Conservation (phyloP, 441 rosid genomes). For the Hura crepitans region DNA sequence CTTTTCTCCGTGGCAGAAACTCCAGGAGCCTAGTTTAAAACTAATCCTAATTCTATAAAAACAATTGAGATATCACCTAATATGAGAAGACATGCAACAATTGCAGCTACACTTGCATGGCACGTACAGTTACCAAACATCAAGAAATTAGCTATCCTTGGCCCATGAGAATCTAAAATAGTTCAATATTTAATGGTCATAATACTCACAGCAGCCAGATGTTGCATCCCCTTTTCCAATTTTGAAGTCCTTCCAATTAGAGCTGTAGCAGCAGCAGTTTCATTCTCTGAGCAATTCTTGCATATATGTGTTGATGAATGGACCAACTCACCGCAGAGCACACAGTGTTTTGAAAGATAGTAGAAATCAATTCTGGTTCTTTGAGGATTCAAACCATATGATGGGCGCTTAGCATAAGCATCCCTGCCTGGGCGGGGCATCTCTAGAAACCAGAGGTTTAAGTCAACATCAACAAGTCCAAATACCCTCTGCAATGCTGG, state of each 20-base stretch:
- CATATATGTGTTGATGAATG: constrained; percentile 63
- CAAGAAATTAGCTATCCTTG: constrained; percentile 4
- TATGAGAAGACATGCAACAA: not conserved
- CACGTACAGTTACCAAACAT: not conserved
- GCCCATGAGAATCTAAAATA: not conserved
- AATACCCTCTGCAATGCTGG: constrained; percentile 87
- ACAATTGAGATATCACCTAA: not conserved
- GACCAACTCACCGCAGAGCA: constrained; percentile 84
- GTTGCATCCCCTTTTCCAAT: constrained; percentile 85
- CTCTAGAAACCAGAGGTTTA: constrained; percentile 76
- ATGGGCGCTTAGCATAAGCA: constrained; percentile 50
- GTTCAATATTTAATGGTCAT: not conserved
- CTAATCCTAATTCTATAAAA: not conserved
- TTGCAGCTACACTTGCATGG: not conserved
- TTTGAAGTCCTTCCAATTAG: constrained; percentile 73
- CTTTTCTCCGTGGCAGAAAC: too few relatives aligned
- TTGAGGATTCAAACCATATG: constrained; percentile 45
- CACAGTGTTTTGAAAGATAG: constrained; percentile 82
- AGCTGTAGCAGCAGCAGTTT: constrained; percentile 55
- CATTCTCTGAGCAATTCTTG: constrained; percentile 51
- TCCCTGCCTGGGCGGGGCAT: constrained; percentile 83
- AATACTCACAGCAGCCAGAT: constrained; percentile 69
- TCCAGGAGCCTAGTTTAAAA: not conserved
- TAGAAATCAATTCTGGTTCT: constrained; percentile 74
- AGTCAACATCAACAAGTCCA: constrained; percentile 82